A percentile compares a stretch with the other conserved stretches of the same genome.
phyloP scores from a whole-genome alignment of 2,329 filamentous ascomycete genomes.

The Basipetospora chlamydospora region DNA sequence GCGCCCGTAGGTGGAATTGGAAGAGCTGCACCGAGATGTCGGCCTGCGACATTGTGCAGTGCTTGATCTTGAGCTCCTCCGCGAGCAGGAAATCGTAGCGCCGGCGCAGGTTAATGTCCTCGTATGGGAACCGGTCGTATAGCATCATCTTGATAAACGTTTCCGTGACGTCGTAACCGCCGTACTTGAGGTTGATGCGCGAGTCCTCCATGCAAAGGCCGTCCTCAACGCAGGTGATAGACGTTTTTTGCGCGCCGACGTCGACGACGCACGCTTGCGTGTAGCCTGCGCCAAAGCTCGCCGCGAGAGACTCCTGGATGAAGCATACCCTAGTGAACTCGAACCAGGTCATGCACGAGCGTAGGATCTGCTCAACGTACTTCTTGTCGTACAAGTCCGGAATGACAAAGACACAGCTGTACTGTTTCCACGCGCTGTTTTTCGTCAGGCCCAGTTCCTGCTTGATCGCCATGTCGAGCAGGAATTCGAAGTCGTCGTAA shows the following conservation, averaged over 20 bases:
- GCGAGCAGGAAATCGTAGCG: slow-evolving; percentile 87
- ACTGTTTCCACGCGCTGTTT: slow-evolving; percentile 73
- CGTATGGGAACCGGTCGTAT: slow-evolving; percentile 87
- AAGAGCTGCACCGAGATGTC: slow-evolving; percentile 79
- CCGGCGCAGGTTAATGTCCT: slow-evolving; percentile 79
- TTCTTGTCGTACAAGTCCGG: slow-evolving; percentile 92
- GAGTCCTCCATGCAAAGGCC: slow-evolving; percentile 92
- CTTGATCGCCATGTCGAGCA: slow-evolving; percentile 74
- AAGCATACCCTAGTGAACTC: slow-evolving; percentile 83
- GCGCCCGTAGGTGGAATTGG: slow-evolving; percentile 81
- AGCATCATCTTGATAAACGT: slow-evolving; percentile 97
- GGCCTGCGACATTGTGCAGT: slow-evolving; percentile 80
- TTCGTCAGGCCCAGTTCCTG: slow-evolving; percentile 67
- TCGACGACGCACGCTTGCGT: slow-evolving; percentile 92
- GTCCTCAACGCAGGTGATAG: slow-evolving; percentile 92
- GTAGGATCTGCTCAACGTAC: slow-evolving; percentile 73
- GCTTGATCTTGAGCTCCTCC: slow-evolving; percentile 88
- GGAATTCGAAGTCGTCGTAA: slow-evolving; percentile 73
- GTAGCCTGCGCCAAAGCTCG: slow-evolving; percentile 88
- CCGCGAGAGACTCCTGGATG: slow-evolving; percentile 89
- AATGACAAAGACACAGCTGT: slow-evolving; percentile 93
- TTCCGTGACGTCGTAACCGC: slow-evolving; percentile 83
- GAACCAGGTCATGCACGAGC: slow-evolving; percentile 78
- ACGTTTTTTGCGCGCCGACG: slow-evolving; percentile 93
- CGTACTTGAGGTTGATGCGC: slow-evolving; percentile 85